Base-by-base conservation (phyloP, 129 eudicot genomes). In the Apium graveolens region DNA sequence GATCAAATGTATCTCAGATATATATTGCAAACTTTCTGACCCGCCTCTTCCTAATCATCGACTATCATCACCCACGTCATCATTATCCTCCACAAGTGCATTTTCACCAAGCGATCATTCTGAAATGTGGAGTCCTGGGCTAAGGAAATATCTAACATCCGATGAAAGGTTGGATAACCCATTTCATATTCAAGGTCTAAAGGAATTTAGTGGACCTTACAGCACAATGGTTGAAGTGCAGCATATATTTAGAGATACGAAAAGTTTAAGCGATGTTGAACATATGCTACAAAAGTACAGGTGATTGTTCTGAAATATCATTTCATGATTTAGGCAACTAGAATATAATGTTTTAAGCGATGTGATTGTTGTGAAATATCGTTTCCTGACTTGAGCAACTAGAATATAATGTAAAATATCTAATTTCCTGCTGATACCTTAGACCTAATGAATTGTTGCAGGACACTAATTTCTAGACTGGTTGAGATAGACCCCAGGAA, bases 121-220 rank as follows among this genome's bases (percentile, higher is more conserved):
- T 24, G 98, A 92, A 82, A 32, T 85, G 79, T 96, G 99, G 99
- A 87, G 97, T 78, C 97, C 97, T 20, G 94, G 97, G 41, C 81
- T 90, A 63, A 83, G 90, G 78, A 96, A 92, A 78, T 87, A 89
- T 85, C 89, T 96, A 43, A 92, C 99, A 55, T 90, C 92, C 79
- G 99, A 96, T 82, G 92, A 86, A 85, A 85, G 92, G 79, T 82
- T 96, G 63, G 99, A 96, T 81, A 96, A 96, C 65, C 99, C 99
- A 72, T 96, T 96, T 78, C 93, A 92, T 79, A 90, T 96, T 62
- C 97, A 92, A 85, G 97, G 97, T 69, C 87, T 90, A 27, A 92
- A 96, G 81, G 99, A 96, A 83, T 96, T 96, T 39, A 96, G 97
- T 79, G 99, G 99, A 32, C 97, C 99, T 44, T 96, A 96, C 87